Evolutionary conservation across 805 yeast species (phyloP).

Genomic region (Kluyveromyces starmeri): DNA sequence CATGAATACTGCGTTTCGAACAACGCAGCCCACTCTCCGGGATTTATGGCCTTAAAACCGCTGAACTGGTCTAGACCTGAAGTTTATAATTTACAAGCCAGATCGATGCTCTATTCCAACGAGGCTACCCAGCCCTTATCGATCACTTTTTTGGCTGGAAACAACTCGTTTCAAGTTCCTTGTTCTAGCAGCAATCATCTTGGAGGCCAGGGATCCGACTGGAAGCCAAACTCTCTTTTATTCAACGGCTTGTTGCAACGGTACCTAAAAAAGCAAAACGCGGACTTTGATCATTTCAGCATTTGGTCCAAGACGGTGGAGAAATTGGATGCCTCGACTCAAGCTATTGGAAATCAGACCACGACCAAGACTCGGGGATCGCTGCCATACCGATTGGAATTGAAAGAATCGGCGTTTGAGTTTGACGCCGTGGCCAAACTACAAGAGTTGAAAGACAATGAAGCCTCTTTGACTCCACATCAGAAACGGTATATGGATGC

Average conservation of each 20-base stretch:
- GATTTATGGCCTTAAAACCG: slow-evolving; percentile 5
- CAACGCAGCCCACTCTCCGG: slow-evolving; percentile 6
- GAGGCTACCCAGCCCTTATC: slow-evolving; percentile 5
- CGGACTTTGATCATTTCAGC: slow-evolving; percentile 5
- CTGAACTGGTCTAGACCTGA: slow-evolving; percentile 9
- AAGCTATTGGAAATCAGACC: background rate
- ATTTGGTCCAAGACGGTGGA: background rate
- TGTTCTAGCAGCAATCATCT: background rate
- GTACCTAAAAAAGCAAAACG: slow-evolving; percentile 6
- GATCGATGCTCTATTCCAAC: slow-evolving; percentile 4
- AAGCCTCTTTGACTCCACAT: slow-evolving; percentile 12
- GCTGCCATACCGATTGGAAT: slow-evolving; percentile 1
- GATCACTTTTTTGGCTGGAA: slow-evolving; percentile 7
- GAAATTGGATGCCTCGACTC: background rate
- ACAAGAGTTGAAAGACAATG: slow-evolving; percentile 19
- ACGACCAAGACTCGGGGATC: too few relatives aligned
- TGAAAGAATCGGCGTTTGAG: slow-evolving; percentile 15
- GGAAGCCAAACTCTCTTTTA: slow-evolving; percentile 5
- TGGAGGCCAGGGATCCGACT: background rate
- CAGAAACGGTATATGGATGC: slow-evolving; percentile 29
- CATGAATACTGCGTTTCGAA: background rate
- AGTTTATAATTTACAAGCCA: slow-evolving; percentile 8
- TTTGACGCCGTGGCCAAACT: slow-evolving; percentile 20
- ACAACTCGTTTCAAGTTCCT: slow-evolving; percentile 5
- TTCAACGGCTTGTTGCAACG: slow-evolving; percentile 9